These are phyloP conservation scores for Sequoia sempervirens DNA, from an alignment of 75 land plant species.

Conservation along the genomic window DNA sequence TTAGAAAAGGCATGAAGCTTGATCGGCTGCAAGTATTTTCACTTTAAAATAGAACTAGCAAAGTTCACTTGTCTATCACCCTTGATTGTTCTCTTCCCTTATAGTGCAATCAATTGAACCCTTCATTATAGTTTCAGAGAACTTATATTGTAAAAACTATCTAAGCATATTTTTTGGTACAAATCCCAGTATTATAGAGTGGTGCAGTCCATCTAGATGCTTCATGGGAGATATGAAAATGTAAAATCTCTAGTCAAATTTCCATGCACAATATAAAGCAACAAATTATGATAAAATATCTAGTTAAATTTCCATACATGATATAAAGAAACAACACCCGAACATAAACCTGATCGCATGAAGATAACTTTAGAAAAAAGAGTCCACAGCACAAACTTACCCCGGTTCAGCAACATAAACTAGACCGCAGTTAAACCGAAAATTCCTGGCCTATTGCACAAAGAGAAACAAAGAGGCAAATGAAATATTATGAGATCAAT, in stretches of 20 bases:
- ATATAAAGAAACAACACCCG: not conserved
- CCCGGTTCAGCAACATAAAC: slow-evolving; percentile 95
- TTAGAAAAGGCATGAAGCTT: not conserved
- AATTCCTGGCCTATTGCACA: slow-evolving; percentile 74
- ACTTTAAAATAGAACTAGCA: not conserved
- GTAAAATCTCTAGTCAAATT: not conserved
- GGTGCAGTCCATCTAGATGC: not conserved
- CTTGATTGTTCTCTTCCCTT: not conserved
- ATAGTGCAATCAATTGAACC: not conserved
- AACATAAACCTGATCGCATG: not conserved
- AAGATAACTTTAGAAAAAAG: slow-evolving; percentile 1
- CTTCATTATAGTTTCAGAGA: not conserved
- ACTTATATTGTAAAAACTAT: not conserved
- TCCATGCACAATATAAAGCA: not conserved
- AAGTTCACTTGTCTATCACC: not conserved
- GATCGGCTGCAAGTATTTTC: not conserved
- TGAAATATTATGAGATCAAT: slow-evolving; percentile 1
- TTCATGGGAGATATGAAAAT: not conserved
- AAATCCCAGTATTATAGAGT: not conserved
- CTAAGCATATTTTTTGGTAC: not conserved
- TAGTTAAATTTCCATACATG: not conserved
- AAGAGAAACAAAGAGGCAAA: slow-evolving; percentile 6
- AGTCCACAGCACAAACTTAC: slow-evolving; percentile 23
- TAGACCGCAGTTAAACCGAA: slow-evolving; percentile 88
- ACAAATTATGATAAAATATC: not conserved